phyloP scores from a whole-genome alignment of 2,329 filamentous ascomycete species.

The Trichoderma sp. region DNA sequence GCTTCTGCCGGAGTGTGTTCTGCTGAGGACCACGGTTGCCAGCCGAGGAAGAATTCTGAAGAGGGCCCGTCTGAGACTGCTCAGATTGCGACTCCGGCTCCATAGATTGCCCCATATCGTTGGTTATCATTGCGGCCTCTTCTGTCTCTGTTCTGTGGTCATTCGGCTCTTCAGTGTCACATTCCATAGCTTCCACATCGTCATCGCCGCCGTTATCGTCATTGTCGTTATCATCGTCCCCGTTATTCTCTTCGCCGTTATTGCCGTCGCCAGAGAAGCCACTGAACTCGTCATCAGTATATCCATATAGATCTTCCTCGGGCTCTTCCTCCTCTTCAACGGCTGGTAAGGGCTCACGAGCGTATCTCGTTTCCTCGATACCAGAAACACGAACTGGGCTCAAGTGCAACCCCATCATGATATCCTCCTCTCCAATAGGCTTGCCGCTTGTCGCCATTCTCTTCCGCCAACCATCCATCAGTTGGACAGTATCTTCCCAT shows the following conservation, averaged over 20 bases:
- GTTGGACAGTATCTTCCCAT: slow-evolving; percentile 84
- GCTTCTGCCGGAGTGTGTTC: slow-evolving; percentile 33
- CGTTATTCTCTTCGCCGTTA: slow-evolving; percentile 33
- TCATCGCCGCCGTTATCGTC: slow-evolving; percentile 38
- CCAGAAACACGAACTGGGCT: slow-evolving; percentile 59
- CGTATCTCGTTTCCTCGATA: slow-evolving; percentile 48
- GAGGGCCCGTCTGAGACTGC: slow-evolving; percentile 50
- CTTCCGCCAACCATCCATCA: slow-evolving; percentile 92
- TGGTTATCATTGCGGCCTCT: background rate
- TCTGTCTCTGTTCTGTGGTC: background rate
- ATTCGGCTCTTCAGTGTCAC: slow-evolving; percentile 36
- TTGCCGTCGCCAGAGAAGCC: slow-evolving; percentile 23
- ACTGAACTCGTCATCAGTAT: slow-evolving; percentile 36
- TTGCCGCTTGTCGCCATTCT: slow-evolving; percentile 72
- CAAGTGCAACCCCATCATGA: slow-evolving; percentile 67
- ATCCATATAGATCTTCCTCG: background rate
- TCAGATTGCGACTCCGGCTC: slow-evolving; percentile 25
- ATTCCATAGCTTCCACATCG: slow-evolving; percentile 45
- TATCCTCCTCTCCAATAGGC: slow-evolving; percentile 67
- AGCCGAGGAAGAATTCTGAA: slow-evolving; percentile 53
- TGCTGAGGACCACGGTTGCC: slow-evolving; percentile 46
- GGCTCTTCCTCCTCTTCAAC: slow-evolving; percentile 46
- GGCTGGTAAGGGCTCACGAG: slow-evolving; percentile 44
- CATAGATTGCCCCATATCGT: slow-evolving; percentile 29
- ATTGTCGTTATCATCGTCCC: slow-evolving; percentile 32